Evolutionary conservation across 2,329 filamentous ascomycete genomes (phyloP).

Genomic region (Fusarium subtropicale): DNA sequence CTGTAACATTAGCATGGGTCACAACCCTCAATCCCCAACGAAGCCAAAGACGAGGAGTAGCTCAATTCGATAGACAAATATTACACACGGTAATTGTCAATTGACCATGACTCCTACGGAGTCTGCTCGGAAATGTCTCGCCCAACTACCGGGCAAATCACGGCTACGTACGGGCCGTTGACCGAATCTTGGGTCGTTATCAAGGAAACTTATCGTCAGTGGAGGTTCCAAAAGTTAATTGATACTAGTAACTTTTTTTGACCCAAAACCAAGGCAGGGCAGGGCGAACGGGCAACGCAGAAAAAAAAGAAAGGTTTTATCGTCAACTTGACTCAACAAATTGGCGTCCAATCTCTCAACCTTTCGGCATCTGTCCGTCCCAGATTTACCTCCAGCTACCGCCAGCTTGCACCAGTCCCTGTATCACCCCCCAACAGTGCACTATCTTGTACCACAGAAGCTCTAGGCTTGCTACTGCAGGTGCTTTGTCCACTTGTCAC

Average conservation of each 20-base stretch:
- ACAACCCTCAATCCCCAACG: background rate
- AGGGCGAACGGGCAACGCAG: background rate
- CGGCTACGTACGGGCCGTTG: slow-evolving; percentile 34
- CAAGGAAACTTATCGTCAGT: slow-evolving; percentile 17
- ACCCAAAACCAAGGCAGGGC: slow-evolving; percentile 8
- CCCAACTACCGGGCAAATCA: slow-evolving; percentile 26
- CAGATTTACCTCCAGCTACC: background rate
- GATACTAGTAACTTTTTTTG: background rate
- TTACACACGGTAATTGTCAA: background rate
- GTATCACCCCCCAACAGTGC: slow-evolving; percentile 13
- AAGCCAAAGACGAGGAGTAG: background rate
- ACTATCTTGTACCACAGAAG: background rate
- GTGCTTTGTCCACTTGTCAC: slow-evolving; percentile 17
- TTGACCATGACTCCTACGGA: background rate
- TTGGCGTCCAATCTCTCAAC: slow-evolving; percentile 8
- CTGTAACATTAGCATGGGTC: slow-evolving; percentile 1
- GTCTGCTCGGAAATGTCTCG: slow-evolving; percentile 28
- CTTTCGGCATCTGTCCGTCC: slow-evolving; percentile 31
- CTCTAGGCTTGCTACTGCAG: slow-evolving; percentile 20
- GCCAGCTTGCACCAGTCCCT: background rate
- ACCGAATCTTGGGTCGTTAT: slow-evolving; percentile 23
- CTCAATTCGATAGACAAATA: background rate
- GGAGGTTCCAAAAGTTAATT: slow-evolving; percentile 25
- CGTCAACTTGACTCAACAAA: slow-evolving; percentile 32
- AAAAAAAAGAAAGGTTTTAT: slow-evolving; percentile 1